Conservation (phyloP, 179 eudicot species). For the Actinidia polygama region DNA sequence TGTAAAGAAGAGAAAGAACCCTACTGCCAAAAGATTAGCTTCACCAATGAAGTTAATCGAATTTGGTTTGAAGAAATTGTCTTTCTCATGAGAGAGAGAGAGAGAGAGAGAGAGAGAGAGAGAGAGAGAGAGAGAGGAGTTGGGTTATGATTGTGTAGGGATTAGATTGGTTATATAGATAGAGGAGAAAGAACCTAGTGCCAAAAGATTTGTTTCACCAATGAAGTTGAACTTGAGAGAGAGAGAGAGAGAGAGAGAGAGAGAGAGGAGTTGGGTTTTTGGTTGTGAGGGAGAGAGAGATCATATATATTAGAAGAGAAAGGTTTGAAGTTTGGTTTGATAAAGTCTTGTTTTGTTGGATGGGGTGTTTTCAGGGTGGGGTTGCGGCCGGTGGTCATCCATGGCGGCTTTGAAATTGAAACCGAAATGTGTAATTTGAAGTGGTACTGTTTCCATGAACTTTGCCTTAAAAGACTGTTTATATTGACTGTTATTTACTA, state of each 20-base stretch:
- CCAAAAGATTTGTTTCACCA: too few relatives aligned
- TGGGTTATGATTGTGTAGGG: too few relatives aligned
- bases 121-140: conserved; percentile 5
- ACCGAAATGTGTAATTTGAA: too few relatives aligned
- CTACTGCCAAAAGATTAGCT: conserved; percentile 54
- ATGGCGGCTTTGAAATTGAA: conserved; percentile 52
- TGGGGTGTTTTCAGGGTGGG: conserved; percentile 12
- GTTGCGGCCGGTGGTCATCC: conserved; percentile 44
- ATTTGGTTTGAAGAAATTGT: conserved; percentile 12
- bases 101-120: conserved; percentile 16
- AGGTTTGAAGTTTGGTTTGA: conserved; percentile 28
- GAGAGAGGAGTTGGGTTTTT: not conserved
- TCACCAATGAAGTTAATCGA: conserved; percentile 31
- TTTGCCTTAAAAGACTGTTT: too few relatives aligned
- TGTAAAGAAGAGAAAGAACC: too few relatives aligned
- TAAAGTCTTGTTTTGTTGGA: conserved; percentile 31
- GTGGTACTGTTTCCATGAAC: too few relatives aligned
- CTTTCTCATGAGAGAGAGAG: conserved; percentile 43
- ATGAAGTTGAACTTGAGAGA: too few relatives aligned
- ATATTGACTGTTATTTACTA: too few relatives aligned
- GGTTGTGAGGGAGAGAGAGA: not conserved
- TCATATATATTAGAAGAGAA: not conserved
- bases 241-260: conserved; percentile 1
- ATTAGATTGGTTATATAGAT: too few relatives aligned
- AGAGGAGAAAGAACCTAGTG: too few relatives aligned